These are phyloP conservation scores for Russula vinacea DNA, from an alignment of 768 basidiomycete species.

Conservation along the genomic window DNA sequence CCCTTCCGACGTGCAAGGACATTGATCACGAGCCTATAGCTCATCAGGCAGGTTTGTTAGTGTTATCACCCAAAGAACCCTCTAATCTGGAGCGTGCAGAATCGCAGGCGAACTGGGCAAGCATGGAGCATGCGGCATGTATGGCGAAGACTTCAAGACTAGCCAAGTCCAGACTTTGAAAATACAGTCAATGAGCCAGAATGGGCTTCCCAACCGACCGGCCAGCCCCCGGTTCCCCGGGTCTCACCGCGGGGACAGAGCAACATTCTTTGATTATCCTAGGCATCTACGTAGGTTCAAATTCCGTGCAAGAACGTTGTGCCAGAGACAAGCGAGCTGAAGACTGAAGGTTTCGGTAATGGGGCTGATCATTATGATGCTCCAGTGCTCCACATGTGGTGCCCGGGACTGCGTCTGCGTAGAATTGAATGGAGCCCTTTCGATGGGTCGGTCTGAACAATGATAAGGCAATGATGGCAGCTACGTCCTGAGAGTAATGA, in stretches of 20 bases:
- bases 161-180: slow-evolving; percentile 8
- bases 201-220: not conserved
- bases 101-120: not conserved
- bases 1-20: slow-evolving; percentile 9
- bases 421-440: not conserved
- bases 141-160: slow-evolving; percentile 2
- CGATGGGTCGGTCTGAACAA: not conserved
- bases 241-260: not conserved
- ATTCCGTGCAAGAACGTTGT: not conserved
- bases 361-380: not conserved
- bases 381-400: not conserved
- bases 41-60: not conserved
- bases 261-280: not conserved
- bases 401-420: not conserved
- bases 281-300: not conserved
- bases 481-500: not conserved
- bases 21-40: slow-evolving; percentile 8
- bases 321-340: not conserved
- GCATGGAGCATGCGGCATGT: slow-evolving; percentile 6
- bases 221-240: not conserved
- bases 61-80: not conserved
- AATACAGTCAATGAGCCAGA: not conserved
- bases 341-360: not conserved
- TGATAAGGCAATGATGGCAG: not conserved
- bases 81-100: not conserved